Conservation (phyloP, 768 basidiomycete genomes). For the Chiua virens region DNA sequence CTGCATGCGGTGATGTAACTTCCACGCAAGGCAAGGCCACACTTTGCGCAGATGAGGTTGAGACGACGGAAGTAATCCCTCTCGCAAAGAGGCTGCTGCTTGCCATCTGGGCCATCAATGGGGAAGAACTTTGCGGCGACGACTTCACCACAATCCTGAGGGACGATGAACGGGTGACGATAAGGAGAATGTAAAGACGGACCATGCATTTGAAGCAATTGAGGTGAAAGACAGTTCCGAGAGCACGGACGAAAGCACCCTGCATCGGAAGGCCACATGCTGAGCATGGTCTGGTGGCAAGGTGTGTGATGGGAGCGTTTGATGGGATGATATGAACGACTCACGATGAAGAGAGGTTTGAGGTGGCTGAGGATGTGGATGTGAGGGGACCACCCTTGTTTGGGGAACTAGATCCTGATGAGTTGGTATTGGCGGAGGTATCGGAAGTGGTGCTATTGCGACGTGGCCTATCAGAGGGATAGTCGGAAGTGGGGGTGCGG, state of each 20-base stretch:
- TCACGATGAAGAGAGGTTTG: conserved; percentile 61
- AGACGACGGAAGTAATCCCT: conserved; percentile 96
- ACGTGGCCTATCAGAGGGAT: conserved; percentile 48
- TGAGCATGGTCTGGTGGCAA: conserved; percentile 57
- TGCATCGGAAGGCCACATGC: conserved; percentile 83
- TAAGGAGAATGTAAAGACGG: conserved; percentile 27
- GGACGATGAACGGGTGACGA: conserved; percentile 4
- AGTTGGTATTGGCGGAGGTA: conserved; percentile 55
- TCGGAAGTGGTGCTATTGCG: conserved; percentile 49
- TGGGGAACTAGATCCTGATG: conserved; percentile 43
- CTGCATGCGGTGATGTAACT: conserved; percentile 99
- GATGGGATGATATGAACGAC: conserved; percentile 27
- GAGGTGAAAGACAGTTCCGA: conserved; percentile 93
- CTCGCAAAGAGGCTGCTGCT: conserved; percentile 95
- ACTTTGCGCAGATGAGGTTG: conserved; percentile 95
- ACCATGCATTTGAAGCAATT: conserved; percentile 99
- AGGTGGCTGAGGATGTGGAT: conserved; percentile 52
- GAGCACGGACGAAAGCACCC: conserved; percentile 94
- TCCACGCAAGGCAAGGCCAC: conserved; percentile 88
- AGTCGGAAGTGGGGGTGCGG: conserved; percentile 54
- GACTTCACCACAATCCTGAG: conserved; percentile 91
- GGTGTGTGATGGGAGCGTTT: conserved; percentile 3
- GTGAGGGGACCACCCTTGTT: conserved; percentile 47
- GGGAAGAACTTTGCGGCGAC: conserved; percentile 99
- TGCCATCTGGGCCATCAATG: conserved; percentile 87